Evolutionary conservation across 2,329 filamentous ascomycete species (phyloP), one percentile per base, ranked within the genome.

Genomic region (Laburnicola sp.): DNA sequence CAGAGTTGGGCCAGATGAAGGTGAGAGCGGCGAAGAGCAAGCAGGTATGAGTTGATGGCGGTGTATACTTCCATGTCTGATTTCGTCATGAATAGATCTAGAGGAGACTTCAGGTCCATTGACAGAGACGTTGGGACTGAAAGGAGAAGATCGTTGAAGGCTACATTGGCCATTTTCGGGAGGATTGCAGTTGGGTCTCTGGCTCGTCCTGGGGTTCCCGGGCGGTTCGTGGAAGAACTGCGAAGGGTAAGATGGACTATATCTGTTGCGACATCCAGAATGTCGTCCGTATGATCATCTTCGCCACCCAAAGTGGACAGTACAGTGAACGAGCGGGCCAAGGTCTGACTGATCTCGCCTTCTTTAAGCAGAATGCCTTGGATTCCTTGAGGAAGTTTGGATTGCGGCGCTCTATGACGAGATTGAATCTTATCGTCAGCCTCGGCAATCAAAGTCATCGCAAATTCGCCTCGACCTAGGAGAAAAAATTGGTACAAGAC

Each of bases 391-490:
- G 70, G 60, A 1, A 70, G 59, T 47, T 66, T 68, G 8, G 41
- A 56, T 7, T 63, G 55, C 80, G 59, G 43, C 7, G 55, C 57
- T 35, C 60, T 84, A 80, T 89, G 89, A 43, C 90, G 85, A 57
- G 83, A 86, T n/a, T 84, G 82, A 23, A 94, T 82, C 60, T 86
- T 87, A 48, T 87, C 84, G 60, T 97, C 91, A 1, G 93, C 91
- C 74, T 97, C 89, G 31, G 87, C 83, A 1, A 95, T 90, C 25
- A 99, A 75, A 0, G 88, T 87, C 74, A 94, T 86, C 21, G 92
- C 91, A 70, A 99, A 99, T 70, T 97, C 94, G 45, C 93, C 93
- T 30, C 90, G 83, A 1, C 88, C 87, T 0, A 99, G 80, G 2
- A 99, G 80, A 60, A 97, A 90, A 73, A 96, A 97, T 50, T 94